Base-by-base conservation (phyloP, 2,329 filamentous ascomycete genomes). In the Fusarium udum region DNA sequence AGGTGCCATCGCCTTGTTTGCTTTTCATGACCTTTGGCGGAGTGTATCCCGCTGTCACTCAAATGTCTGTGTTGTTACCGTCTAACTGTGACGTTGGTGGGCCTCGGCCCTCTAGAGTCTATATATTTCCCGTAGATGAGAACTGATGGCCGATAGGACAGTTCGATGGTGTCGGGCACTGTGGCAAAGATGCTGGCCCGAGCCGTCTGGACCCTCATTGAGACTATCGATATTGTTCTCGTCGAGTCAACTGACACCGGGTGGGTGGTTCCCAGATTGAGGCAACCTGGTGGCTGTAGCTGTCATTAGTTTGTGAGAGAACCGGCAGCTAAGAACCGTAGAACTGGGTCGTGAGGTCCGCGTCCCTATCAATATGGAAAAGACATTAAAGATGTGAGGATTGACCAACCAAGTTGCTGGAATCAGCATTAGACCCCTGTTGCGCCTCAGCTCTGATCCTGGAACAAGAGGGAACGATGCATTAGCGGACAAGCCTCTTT, bases 291-390 rank as follows among this genome's bases (percentile, higher is more conserved):
- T 42, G 55, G 15, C 55, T 57, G 26, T 39, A 52, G 43, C 49
- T 43, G 36, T 69, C 45, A 49, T 48, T 70, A 36, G 49, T 52
- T 55, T 43, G 24, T 46, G 45, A 60, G 39, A 45, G 26, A 28
- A 24, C 34, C 43, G 22, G 40, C 40, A 53, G 48, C 64, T 32
- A 53, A 51, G 34, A 45, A 36, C 48, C 40, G 53, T 51, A 64
- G 52, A 65, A 65, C 43, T 51, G 39, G 64, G 37, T 57, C 43
- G 48, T 62, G 32, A 56, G 49, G 37, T 64, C 67, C 49, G 39
- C 42, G 43, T 28, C 66, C 63, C 73, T 73, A 70, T 73, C 64
- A 71, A 69, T 75, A 74, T 77, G 37, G 64, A 74, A 77, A 51
- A 53, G 59, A 63, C 51, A 73, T 75, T 61, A 31, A 65, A 60